phyloP scores from a whole-genome alignment of 2,329 filamentous ascomycete genomes.

The Coniella vitis region DNA sequence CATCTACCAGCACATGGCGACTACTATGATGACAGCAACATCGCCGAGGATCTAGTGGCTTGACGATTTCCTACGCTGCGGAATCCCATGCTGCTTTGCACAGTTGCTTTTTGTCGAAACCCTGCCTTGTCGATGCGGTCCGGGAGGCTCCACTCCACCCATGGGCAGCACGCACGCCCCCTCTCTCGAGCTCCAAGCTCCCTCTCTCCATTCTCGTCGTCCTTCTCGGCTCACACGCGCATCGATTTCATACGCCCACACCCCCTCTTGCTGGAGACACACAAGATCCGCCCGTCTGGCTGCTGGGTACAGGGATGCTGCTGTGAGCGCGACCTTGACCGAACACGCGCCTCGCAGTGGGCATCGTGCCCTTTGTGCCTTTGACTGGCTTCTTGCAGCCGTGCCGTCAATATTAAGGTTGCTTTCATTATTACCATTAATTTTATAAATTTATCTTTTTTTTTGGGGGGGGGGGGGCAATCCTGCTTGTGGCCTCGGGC shows the following conservation, averaged over 20 bases:
- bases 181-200: no score
- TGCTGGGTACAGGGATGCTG: conserved; percentile 11
- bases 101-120: conserved; percentile 7
- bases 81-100: neutral
- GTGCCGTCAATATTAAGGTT: no score
- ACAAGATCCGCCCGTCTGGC: neutral
- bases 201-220: no score
- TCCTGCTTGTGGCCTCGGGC: no score
- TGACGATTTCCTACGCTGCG: neutral
- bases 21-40: neutral
- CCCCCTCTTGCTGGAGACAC: neutral
- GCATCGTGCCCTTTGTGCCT: no score
- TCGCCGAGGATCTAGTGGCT: neutral
- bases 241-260: conserved; percentile 10
- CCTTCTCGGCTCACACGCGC: conserved; percentile 13
- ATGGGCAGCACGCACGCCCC: no score
- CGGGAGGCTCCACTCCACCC: conserved; percentile 12
- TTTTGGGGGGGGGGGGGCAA: no score
- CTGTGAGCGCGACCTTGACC: neutral
- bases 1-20: neutral
- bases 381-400: no score
- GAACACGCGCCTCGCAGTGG: neutral
- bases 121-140: conserved; percentile 13
- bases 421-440: no score
- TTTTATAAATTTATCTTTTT: no score